Conservation (phyloP, 495 filamentous ascomycete species). For the Rostrohypoxylon terebratum region DNA sequence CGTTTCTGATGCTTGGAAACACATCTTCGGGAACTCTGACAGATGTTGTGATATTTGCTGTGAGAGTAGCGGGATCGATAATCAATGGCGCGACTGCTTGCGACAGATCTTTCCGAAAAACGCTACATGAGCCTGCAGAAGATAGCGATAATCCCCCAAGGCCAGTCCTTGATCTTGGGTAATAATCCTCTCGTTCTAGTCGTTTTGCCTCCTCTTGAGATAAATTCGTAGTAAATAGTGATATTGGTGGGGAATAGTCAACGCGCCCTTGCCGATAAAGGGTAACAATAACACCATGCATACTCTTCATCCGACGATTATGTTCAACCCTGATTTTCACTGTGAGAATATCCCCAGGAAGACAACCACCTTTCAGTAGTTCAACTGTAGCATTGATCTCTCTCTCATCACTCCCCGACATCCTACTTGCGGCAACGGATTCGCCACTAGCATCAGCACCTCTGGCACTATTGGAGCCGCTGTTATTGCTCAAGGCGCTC, state of each 20-base stretch:
- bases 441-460: conserved; percentile 52
- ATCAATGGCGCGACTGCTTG: conserved; percentile 89
- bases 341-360: conserved; percentile 85
- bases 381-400: conserved; percentile 91
- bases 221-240: conserved; percentile 68
- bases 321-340: conserved; percentile 86
- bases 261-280: conserved; percentile 92
- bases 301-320: conserved; percentile 84
- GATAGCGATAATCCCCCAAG: conserved; percentile 85
- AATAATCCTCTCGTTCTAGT: conserved; percentile 82
- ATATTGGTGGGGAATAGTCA: conserved; percentile 77
- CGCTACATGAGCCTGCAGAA: conserved; percentile 81
- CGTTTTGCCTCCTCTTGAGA: conserved; percentile 70
- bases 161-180: conserved; percentile 76
- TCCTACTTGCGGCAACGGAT: conserved; percentile 44
- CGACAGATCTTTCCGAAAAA: conserved; percentile 92
- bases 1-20: conserved; percentile 90
- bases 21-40: conserved; percentile 89
- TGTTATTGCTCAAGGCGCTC: conserved; percentile 58
- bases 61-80: conserved; percentile 82
- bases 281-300: conserved; percentile 93
- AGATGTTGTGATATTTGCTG: conserved; percentile 78
- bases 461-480: conserved; percentile 51
- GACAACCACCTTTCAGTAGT: conserved; percentile 81
- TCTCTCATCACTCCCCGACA: conserved; percentile 60